Evolutionary conservation across 176 grass and related monocot genomes (phyloP), one percentile per base, ranked within the genome.

Genomic region (Poa pratensis): DNA sequence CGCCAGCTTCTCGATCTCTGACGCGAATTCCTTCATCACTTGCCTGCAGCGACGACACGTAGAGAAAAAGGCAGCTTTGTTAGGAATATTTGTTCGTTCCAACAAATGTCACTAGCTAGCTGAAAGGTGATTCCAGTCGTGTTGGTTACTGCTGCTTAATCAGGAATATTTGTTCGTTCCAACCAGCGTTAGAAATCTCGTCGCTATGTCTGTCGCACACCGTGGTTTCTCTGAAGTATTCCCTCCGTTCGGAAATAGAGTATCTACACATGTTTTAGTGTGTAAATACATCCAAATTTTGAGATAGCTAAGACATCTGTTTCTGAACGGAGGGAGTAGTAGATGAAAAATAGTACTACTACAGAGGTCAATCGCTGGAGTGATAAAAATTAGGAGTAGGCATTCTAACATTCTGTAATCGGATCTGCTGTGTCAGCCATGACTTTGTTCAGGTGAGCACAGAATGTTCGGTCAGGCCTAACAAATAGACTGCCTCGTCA

Each of bases 1-100:
- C 2, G 90, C 85, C 46, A 99, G 82, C 66, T 96, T 91, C 86
- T 94, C 68, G 4, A 94, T 79, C 82, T 91, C 97, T 7, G 50
- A 6, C 0, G 82, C 90, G 63, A 99, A 99, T 4, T 92, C 60
- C 76, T 86, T 85, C 92, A 90, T 99, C 83, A 90, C 77, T 34
- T 87, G 71, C 88, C 97, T 96, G 67, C 9, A 40, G 3, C 5
- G 5, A 64, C 64, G 22, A 74, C 69, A 35, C 45, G 18, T 15
- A 4, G 37, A 39, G 37, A 5, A 51, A 18, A 50, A 75, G 61
- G 49, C 15, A 5, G 17, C 0, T 37, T 27, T 7, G 5, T n/a
- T 50, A 51, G 3, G 69, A 81, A 81, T 59, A 40, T 69, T 66
- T 69, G 34, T 39, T 39, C 32, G 3, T 32, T 37, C 61, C n/a